Evolutionary conservation across 2,329 filamentous ascomycete species (phyloP).

Genomic region (Colletotrichum shisoi): DNA sequence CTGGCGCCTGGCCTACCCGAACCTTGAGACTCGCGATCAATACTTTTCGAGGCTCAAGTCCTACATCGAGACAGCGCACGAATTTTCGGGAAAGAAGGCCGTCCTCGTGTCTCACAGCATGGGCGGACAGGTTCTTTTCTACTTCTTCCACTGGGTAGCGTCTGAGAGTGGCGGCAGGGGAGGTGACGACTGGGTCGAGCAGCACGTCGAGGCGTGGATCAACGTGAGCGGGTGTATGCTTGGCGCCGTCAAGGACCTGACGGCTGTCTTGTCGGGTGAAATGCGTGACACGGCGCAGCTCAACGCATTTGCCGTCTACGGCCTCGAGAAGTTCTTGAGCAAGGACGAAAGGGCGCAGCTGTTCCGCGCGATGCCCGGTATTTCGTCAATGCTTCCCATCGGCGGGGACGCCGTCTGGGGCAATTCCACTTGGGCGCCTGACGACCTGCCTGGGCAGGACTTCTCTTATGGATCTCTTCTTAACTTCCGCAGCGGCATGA

Average conservation of each 20-base stretch:
- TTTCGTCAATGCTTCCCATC: slow-evolving; percentile 95
- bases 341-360: slow-evolving; percentile 91
- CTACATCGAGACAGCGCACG: slow-evolving; percentile 84
- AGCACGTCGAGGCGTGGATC: slow-evolving; percentile 92
- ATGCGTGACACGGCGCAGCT: slow-evolving; percentile 98
- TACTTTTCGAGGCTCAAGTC: slow-evolving; percentile 92
- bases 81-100: slow-evolving; percentile 78
- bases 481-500: slow-evolving; percentile 77
- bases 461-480: slow-evolving; percentile 81
- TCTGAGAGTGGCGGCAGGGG: slow-evolving; percentile 79
- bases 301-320: slow-evolving; percentile 95
- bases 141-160: slow-evolving; percentile 80
- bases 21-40: slow-evolving; percentile 88
- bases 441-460: slow-evolving; percentile 78
- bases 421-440: slow-evolving; percentile 83
- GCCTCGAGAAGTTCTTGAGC: slow-evolving; percentile 92
- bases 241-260: slow-evolving; percentile 87
- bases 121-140: slow-evolving; percentile 94
- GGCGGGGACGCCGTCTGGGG: slow-evolving; percentile 97
- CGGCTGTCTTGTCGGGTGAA: slow-evolving; percentile 90
- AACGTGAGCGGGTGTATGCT: slow-evolving; percentile 99
- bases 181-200: slow-evolving; percentile 88
- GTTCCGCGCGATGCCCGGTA: slow-evolving; percentile 95
- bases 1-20: slow-evolving; percentile 90
- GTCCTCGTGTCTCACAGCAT: slow-evolving; percentile 94